These are phyloP conservation scores for Pythium insidiosum DNA, from an alignment of 352 stramenopile species.

Conservation along the genomic window DNA sequence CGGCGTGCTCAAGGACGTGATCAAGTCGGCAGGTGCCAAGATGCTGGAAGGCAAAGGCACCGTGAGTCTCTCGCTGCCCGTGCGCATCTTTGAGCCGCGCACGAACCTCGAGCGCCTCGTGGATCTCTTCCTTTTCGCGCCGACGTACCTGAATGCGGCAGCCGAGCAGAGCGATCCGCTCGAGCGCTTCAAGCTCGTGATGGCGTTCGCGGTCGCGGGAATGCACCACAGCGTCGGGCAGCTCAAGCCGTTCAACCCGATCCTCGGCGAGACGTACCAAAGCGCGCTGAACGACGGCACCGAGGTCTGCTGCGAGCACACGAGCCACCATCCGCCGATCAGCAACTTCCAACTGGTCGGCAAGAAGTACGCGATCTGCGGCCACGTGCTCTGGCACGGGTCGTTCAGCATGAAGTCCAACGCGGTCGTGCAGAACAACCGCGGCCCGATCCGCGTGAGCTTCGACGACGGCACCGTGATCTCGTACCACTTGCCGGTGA, in stretches of 20 bases:
- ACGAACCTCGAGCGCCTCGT: constrained; percentile 75
- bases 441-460: constrained; percentile 58
- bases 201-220: constrained; percentile 67
- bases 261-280: constrained; percentile 77
- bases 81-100: constrained; percentile 81
- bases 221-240: constrained; percentile 76
- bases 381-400: constrained; percentile 66
- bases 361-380: constrained; percentile 64
- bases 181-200: constrained; percentile 77
- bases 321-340: constrained; percentile 79
- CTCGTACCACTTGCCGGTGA: constrained; percentile 60
- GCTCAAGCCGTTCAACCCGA: constrained; percentile 83
- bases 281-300: constrained; percentile 67
- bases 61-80: constrained; percentile 76
- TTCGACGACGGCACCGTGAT: constrained; percentile 66
- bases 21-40: constrained; percentile 43
- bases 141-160: constrained; percentile 63
- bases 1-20: constrained; percentile 80
- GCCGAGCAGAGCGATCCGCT: constrained; percentile 49
- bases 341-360: constrained; percentile 77
- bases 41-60: constrained; percentile 28
- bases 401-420: constrained; percentile 85
- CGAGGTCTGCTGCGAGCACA: constrained; percentile 77
- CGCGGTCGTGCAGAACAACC: constrained; percentile 70
- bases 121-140: constrained; percentile 75